phyloP scores from a whole-genome alignment of 108 stramenopile species.

The Skeletonema potamos region DNA sequence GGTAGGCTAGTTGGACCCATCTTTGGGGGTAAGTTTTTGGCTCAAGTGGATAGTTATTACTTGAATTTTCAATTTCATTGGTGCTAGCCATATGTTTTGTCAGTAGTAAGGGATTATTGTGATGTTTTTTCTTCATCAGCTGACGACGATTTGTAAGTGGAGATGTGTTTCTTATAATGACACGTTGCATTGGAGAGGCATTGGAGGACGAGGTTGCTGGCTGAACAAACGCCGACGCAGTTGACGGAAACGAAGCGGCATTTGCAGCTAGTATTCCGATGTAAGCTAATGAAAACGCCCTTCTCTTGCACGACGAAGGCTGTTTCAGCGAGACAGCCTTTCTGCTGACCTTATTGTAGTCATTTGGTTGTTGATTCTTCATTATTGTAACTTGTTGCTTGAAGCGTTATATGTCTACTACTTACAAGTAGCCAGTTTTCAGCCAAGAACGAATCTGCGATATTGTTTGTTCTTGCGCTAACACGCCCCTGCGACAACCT shows the following conservation, averaged over 20 bases:
- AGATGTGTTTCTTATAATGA: not conserved
- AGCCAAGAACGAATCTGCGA: too few species aligned
- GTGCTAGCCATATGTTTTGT: conserved; percentile 1
- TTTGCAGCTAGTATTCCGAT: not conserved
- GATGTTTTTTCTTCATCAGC: not conserved
- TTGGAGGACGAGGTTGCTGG: not conserved
- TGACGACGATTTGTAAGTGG: too few species aligned
- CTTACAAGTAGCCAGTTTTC: too few species aligned
- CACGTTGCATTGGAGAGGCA: not conserved
- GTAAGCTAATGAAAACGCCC: not conserved
- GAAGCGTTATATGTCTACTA: not conserved
- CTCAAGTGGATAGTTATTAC: conserved; percentile 14
- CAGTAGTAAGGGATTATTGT: not conserved
- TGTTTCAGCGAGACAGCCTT: not conserved
- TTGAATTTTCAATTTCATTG: not conserved
- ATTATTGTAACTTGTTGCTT: not conserved
- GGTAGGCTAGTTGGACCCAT: conserved; percentile 47
- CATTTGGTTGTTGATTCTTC: not conserved
- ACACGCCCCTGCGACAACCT: not conserved
- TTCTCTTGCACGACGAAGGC: not conserved
- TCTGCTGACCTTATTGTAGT: too few species aligned
- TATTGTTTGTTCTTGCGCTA: not conserved
- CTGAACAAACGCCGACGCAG: not conserved
- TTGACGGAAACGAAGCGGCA: not conserved
- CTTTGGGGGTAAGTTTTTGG: conserved; percentile 39